Evolutionary conservation across 257 asterid genomes (phyloP).

Genomic region (Plectranthus barbatus): DNA sequence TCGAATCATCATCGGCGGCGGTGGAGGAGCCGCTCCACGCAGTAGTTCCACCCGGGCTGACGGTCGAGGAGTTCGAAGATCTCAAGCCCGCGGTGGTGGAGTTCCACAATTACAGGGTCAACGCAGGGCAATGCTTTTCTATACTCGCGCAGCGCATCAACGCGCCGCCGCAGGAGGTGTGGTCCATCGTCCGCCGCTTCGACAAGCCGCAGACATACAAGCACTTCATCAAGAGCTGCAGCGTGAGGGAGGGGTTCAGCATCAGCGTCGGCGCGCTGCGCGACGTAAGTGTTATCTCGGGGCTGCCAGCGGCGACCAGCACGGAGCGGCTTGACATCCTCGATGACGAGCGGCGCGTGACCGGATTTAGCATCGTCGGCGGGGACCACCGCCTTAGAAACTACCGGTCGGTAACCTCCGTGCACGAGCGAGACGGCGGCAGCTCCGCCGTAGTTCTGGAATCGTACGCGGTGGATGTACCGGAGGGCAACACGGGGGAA

Average conservation of each 20-base stretch:
- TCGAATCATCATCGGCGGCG: conserved; percentile 2
- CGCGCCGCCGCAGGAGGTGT: conserved; percentile 59
- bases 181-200: conserved; percentile 74
- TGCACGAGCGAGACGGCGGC: conserved; percentile 43
- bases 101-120: conserved; percentile 66
- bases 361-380: conserved; percentile 73
- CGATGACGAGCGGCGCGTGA: conserved; percentile 71
- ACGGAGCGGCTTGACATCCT: conserved; percentile 72
- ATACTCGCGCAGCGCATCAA: conserved; percentile 63
- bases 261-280: conserved; percentile 54
- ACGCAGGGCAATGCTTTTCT: conserved; percentile 67
- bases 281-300: conserved; percentile 72
- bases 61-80: conserved; percentile 54
- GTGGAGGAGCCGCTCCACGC: conserved; percentile 3
- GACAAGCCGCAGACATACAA: no score
- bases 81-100: conserved; percentile 37
- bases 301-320: conserved; percentile 87
- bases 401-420: conserved; percentile 63
- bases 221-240: conserved; percentile 92
- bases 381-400: conserved; percentile 83
- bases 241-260: conserved; percentile 36
- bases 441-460: conserved; percentile 53
- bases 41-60: conserved; percentile 36
- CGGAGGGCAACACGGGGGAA: conserved; percentile 89
- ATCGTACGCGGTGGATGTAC: conserved; percentile 77